These are phyloP conservation scores for Saccharomycopsis synnaedendra DNA, from an alignment of 805 yeast species.

Conservation along the genomic window DNA sequence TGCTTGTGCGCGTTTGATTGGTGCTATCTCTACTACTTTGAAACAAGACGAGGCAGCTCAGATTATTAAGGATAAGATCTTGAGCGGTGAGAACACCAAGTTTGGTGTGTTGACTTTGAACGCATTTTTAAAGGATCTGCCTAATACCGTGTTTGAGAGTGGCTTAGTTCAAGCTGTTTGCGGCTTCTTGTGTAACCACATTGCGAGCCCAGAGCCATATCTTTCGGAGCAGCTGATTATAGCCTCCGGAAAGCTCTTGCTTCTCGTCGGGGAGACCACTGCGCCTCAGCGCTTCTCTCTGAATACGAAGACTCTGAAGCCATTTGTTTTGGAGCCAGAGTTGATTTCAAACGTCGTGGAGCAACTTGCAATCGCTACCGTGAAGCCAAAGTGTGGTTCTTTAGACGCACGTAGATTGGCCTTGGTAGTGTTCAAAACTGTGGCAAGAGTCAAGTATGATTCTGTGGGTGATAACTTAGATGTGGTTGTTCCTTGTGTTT, in stretches of 20 bases:
- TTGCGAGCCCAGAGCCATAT: slow-evolving; percentile 32
- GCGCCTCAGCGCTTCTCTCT: slow-evolving; percentile 23
- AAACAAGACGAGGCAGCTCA: slow-evolving; percentile 50
- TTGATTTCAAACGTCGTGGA: slow-evolving; percentile 31
- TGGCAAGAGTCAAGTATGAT: slow-evolving; percentile 48
- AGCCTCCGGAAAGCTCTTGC: slow-evolving; percentile 72
- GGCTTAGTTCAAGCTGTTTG: slow-evolving; percentile 41
- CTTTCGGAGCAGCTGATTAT: slow-evolving; percentile 65
- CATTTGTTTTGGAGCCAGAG: slow-evolving; percentile 33
- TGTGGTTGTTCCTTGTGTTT: slow-evolving; percentile 57
- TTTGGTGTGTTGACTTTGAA: slow-evolving; percentile 66
- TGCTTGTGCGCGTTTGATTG: slow-evolving; percentile 70
- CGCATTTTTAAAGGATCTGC: slow-evolving; percentile 71
- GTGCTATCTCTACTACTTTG: slow-evolving; percentile 61
- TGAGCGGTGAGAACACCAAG: slow-evolving; percentile 36
- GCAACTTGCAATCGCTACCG: slow-evolving; percentile 37
- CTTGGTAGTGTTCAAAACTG: slow-evolving; percentile 63
- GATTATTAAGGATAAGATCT: slow-evolving; percentile 48
- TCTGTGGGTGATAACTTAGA: slow-evolving; percentile 44
- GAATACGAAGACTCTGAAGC: slow-evolving; percentile 11
- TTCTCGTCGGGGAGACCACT: slow-evolving; percentile 34
- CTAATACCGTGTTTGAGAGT: slow-evolving; percentile 45
- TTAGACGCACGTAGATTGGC: slow-evolving; percentile 72
- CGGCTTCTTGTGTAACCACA: slow-evolving; percentile 34
- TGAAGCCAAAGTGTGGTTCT: slow-evolving; percentile 49